Base-by-base conservation (phyloP, 306 rosid species). In the Cucumis hystrix region DNA sequence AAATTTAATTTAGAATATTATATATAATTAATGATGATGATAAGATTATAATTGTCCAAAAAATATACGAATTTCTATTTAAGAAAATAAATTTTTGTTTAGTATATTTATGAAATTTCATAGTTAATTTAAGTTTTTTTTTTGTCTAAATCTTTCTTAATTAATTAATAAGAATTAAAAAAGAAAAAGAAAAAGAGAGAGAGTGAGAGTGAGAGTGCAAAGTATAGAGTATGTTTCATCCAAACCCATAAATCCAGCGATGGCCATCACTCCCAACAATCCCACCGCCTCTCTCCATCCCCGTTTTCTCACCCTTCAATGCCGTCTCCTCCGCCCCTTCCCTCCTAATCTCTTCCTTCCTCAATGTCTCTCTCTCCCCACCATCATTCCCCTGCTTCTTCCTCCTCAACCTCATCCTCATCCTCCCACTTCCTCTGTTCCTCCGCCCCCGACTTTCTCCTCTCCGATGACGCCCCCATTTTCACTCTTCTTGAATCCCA, bases 401-500 rank as follows among this genome's bases (percentile, higher is more conserved):
- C 74, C 54, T 39, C 40, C 30, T 10, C 35, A 33, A n/a, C 74
- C 52, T 39, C 40, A n/a, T 62, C 40, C 45, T 65, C 45, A 15
- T 11, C 41, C 10, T 2, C 40, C 6, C 5, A 62, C 20, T 33
- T 63, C 9, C 43, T 63, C 41, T 14, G 10, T 63, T 63, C 68
- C 43, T 2, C 21, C 68, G 18, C 41, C 0, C 10, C 43, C 6
- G 43, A 14, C 68, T 30, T 4, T 2, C 43, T 21, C 13, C 15
- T 65, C 72, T 65, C 59, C 76, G 76, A 71, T 71, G 76, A 47
- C 20, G 23, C 76, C n/a, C 14, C 23, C 39, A 71, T 71, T 47
- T 71, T 13, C 55, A 21, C 1, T 2, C 76, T 71, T 71, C 59
- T 47, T 25, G 60, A 28, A 16, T 73, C 84, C 61, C 86, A 85